These are phyloP conservation scores for Bipolaris victoriae DNA, from an alignment of 2,329 filamentous ascomycete species.

Conservation along the genomic window DNA sequence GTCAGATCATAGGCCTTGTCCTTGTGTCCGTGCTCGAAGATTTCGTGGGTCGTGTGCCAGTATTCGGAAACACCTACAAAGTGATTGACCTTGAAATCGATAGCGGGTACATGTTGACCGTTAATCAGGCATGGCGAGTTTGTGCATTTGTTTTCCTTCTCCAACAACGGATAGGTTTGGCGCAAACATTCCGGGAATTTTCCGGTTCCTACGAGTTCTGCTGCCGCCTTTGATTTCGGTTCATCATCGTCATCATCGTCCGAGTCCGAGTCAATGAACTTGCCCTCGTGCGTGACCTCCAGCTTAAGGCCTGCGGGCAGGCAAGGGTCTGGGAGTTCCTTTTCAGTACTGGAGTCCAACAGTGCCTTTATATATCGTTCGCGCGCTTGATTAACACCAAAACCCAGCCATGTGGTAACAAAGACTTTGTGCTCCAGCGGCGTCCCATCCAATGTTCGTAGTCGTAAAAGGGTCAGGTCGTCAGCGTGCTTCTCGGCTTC, in stretches of 20 bases:
- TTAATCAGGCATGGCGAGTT: constrained; percentile 88
- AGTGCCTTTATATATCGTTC: constrained; percentile 81
- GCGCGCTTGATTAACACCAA: constrained; percentile 93
- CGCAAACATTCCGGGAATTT: constrained; percentile 83
- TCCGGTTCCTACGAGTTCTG: constrained; percentile 79
- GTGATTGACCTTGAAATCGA: constrained; percentile 96
- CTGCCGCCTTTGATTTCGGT: constrained; percentile 33
- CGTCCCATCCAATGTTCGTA: constrained; percentile 82
- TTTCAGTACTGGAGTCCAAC: constrained; percentile 66
- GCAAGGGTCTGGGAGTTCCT: constrained; percentile 88
- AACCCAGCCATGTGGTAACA: constrained; percentile 95
- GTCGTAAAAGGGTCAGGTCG: constrained; percentile 82
- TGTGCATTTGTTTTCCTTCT: constrained; percentile 84
- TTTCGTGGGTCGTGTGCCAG: constrained; percentile 97
- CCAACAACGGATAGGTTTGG: constrained; percentile 81
- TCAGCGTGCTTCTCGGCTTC: constrained; percentile 89
- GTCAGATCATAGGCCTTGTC: constrained; percentile 85
- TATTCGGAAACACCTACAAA: constrained; percentile 98
- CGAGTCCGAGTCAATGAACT: constrained; percentile 53
- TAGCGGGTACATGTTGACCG: constrained; percentile 89
- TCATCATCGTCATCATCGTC: constrained; percentile 47
- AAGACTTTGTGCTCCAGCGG: constrained; percentile 86
- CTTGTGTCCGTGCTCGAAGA: constrained; percentile 79
- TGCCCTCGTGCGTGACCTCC: constrained; percentile 75
- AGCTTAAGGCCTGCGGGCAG: constrained; percentile 78